Base-by-base conservation (phyloP, 225 moss, liverwort and hornwort genomes). In the Physcomitrium patens region DNA sequence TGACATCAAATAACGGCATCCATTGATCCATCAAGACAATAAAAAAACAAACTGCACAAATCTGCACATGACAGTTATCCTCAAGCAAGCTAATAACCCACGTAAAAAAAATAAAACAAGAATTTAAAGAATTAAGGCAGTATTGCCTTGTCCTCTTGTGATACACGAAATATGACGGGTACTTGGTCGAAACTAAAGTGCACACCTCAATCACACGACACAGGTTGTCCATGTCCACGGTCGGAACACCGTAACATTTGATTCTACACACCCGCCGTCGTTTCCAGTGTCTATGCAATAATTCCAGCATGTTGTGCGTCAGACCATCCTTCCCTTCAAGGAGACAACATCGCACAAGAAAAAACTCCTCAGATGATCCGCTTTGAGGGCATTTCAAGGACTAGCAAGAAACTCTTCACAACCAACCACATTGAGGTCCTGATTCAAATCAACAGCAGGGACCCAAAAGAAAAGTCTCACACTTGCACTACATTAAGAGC, bases 271-370 rank as follows among this genome's bases (percentile, higher is more conserved):
- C 82, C 63, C 89, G 90, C 56, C 85, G 93, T 74, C 97, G 84
- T 67, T 99, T 99, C 97, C 97, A 99, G 71, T 99, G 95, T 73
- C 83, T 69, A 68, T 95, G 97, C 59, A 99, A 77, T 62, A 95
- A 81, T 68, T 93, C 93, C 78, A 99, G 83, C 97, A 99, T 99
- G 85, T 99, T 99, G 81, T 99, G 97, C 18, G 97, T 99, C 85
- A 99, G 69, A 59, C 97, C 97, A 86, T 99, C 95, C 78, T 93
- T 87, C 72, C 97, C 97, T 97, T 76, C 83, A 89, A 53, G 50
- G 50, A 58, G 41, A 37, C 31, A 37, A 4, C 31, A 52, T 68
- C 53, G 79, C 10, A 68, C 42, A 46, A 79, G 42, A 60, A 28
- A 51, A 7, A 41, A 69, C 44, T 1, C 24, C 49, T 74, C 80